A percentile compares a stretch with the other conserved stretches of the same genome.
Evolutionary conservation across 495 filamentous ascomycete species (phyloP).

Genomic region (Trichoderma erinaceum): DNA sequence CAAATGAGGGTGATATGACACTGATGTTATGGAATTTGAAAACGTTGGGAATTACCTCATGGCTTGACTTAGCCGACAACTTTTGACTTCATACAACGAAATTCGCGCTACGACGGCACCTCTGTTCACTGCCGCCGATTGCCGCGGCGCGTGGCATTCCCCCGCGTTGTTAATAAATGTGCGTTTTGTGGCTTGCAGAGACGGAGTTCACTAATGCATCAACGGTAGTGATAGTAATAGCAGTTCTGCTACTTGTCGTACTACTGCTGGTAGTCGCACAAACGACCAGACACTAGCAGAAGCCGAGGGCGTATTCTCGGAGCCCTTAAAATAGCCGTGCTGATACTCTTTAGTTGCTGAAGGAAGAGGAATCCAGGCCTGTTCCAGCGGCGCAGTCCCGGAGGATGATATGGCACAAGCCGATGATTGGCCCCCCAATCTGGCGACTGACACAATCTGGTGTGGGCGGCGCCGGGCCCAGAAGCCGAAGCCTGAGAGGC

Average conservation of each 20-base stretch:
- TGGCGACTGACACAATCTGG: neutral
- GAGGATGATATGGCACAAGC: neutral
- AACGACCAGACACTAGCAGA: neutral
- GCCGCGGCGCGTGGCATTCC: neutral
- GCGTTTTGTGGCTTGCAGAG: slow-evolving; percentile 5
- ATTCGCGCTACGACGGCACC: neutral
- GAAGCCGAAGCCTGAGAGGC: neutral
- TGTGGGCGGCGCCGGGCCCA: neutral
- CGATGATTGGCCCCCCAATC: neutral
- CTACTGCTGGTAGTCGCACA: too few relatives aligned
- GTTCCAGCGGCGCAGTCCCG: neutral
- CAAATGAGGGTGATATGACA: too few relatives aligned
- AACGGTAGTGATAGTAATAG: neutral
- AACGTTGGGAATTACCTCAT: too few relatives aligned
- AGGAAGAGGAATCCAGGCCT: neutral
- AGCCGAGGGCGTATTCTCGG: neutral
- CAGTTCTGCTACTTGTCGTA: too few relatives aligned
- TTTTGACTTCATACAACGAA: too few relatives aligned
- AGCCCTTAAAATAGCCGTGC: neutral
- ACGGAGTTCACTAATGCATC: slow-evolving; percentile 7
- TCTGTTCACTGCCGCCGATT: neutral
- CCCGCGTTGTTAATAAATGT: neutral
- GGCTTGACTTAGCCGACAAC: too few relatives aligned
- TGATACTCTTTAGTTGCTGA: neutral
- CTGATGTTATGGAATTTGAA: too few relatives aligned